Evolutionary conservation across 2,329 filamentous ascomycete species (phyloP).

Genomic region (Stemphylium vesicarium): DNA sequence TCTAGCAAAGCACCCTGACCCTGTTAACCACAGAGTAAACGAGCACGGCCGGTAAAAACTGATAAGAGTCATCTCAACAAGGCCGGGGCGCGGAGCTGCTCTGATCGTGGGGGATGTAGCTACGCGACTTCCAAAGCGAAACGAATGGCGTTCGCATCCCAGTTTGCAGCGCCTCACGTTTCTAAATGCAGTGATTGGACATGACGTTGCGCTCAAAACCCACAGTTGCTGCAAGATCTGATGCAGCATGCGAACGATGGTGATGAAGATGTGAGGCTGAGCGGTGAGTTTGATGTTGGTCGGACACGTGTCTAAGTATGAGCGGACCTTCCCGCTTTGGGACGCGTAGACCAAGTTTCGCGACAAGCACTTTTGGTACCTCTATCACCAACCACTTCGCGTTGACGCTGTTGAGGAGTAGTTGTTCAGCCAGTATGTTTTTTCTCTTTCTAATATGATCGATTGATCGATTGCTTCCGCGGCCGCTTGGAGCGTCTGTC

Average conservation of each 20-base stretch:
- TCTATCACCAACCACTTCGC: not conserved
- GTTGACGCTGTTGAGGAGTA: not conserved
- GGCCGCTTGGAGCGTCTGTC: not conserved
- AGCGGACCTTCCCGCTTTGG: slow-evolving; percentile 1
- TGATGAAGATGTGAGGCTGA: slow-evolving; percentile 11
- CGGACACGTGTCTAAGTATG: slow-evolving; percentile 9
- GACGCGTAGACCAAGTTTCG: not conserved
- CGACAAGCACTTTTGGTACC: not conserved
- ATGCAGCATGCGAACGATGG: not conserved
- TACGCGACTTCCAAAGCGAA: not conserved
- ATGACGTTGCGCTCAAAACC: not conserved
- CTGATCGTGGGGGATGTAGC: not conserved
- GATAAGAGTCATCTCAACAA: slow-evolving; percentile 10
- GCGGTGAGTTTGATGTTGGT: slow-evolving; percentile 14
- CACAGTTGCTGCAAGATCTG: not conserved
- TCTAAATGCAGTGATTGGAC: not conserved
- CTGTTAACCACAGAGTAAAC: not conserved
- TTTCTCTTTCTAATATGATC: not conserved
- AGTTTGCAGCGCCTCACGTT: not conserved
- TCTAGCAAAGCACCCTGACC: not conserved
- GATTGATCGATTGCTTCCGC: not conserved
- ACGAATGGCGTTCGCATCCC: slow-evolving; percentile 7
- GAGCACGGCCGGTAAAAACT: not conserved
- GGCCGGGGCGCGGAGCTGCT: not conserved
- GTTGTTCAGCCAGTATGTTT: not conserved